Evolutionary conservation across 805 yeast species (phyloP).

Genomic region (Priceomyces medius): DNA sequence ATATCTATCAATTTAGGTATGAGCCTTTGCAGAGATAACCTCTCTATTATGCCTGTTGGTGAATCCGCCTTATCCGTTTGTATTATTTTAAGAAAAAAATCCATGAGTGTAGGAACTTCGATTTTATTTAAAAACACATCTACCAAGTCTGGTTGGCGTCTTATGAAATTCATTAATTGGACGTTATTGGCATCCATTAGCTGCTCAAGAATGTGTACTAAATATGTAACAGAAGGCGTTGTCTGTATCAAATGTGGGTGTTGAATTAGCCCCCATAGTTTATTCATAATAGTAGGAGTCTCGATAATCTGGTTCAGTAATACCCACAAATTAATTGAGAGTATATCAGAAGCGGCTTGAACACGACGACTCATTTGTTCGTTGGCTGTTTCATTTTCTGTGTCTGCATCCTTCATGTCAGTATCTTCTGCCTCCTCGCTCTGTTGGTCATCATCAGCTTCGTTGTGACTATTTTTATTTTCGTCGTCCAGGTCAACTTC

Average conservation of each 20-base stretch:
- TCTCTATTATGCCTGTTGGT: conserved; percentile 83
- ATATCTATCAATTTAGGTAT: conserved; percentile 71
- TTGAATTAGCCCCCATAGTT: conserved; percentile 40
- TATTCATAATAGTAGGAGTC: conserved; percentile 38
- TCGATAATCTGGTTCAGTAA: conserved; percentile 43
- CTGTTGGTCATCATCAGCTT: conserved; percentile 11
- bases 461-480: conserved; percentile 1
- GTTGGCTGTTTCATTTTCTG: conserved; percentile 26
- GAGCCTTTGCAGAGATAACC: conserved; percentile 68
- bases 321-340: conserved; percentile 42
- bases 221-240: conserved; percentile 38
- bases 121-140: conserved; percentile 80
- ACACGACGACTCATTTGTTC: conserved; percentile 37
- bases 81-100: conserved; percentile 81
- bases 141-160: conserved; percentile 67
- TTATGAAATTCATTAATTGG: conserved; percentile 69
- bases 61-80: conserved; percentile 90
- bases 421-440: conserved; percentile 10
- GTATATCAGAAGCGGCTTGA: conserved; percentile 40
- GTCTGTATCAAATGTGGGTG: conserved; percentile 33
- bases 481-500: conserved; percentile 2
- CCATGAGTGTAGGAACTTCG: conserved; percentile 93
- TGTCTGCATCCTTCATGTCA: conserved; percentile 13
- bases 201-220: conserved; percentile 75
- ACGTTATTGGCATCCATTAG: conserved; percentile 60